phyloP scores from a whole-genome alignment of 306 rosid species.

The Cicer cuneatum region DNA sequence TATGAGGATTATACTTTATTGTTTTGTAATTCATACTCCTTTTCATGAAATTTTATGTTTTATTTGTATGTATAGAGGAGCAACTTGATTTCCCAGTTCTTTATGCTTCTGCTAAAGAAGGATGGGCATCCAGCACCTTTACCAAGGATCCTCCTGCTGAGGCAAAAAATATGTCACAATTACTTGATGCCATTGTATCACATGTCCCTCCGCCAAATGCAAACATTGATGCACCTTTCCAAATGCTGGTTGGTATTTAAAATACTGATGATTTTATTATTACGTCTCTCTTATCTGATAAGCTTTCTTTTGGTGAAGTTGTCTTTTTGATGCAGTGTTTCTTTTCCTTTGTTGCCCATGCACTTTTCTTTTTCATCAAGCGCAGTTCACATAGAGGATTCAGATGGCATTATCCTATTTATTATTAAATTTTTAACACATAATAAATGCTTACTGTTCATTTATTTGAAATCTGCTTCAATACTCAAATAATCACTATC shows the following conservation, averaged over 20 bases:
- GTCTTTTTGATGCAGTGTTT: constrained; percentile 34
- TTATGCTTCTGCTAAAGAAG: constrained; percentile 99
- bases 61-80: constrained; percentile 69
- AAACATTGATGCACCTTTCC: constrained; percentile 74
- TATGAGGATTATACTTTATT: constrained; percentile 40
- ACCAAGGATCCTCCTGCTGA: constrained; percentile 92
- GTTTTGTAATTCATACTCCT: constrained; percentile 12
- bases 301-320: constrained; percentile 38
- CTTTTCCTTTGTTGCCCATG: constrained; percentile 25
- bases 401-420: constrained; percentile 8
- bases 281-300: constrained; percentile 17
- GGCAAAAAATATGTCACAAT: constrained; percentile 79
- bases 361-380: constrained; percentile 12
- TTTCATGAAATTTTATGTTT: constrained; percentile 36
- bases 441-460: constrained; percentile 20
- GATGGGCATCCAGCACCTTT: constrained; percentile 87
- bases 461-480: constrained; percentile 22
- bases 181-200: constrained; percentile 80
- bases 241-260: constrained; percentile 91
- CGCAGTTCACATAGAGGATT: constrained; percentile 10
- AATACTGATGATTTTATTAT: constrained; percentile 29
- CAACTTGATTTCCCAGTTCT: constrained; percentile 98
- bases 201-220: constrained; percentile 84
- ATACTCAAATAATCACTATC: constrained; percentile 31
- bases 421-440: not conserved